phyloP scores from a whole-genome alignment of 768 basidiomycete species.

The Mycena epipterygia region DNA sequence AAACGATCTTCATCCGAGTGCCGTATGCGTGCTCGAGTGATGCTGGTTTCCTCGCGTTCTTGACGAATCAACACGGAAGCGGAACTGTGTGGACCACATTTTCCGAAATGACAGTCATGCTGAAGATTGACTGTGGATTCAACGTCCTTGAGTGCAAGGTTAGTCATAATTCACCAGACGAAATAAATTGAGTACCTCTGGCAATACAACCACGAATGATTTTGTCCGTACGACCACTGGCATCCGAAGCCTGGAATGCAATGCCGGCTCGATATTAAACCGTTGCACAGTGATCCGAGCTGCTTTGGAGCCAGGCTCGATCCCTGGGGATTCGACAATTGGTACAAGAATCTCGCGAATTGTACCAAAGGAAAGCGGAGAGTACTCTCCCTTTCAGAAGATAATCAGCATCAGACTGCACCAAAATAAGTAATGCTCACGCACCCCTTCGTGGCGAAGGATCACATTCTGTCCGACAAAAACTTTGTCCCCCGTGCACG shows the following conservation, averaged over 20 bases:
- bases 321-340: neutral
- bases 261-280: neutral
- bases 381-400: constrained; percentile 8
- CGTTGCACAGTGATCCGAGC: neutral
- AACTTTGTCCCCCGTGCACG: neutral
- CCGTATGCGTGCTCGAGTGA: constrained; percentile 4
- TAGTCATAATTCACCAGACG: neutral
- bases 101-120: constrained; percentile 30
- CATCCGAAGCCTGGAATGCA: neutral
- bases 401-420: neutral
- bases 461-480: constrained; percentile 3
- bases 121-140: constrained; percentile 34
- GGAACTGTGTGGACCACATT: constrained; percentile 9
- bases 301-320: neutral
- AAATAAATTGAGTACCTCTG: constrained; percentile 1
- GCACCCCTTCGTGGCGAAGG: constrained; percentile 6
- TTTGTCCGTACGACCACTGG: neutral
- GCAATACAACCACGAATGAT: neutral
- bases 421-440: neutral
- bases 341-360: constrained; percentile 21
- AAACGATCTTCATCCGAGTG: constrained; percentile 28
- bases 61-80: constrained; percentile 7
- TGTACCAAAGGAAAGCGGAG: constrained; percentile 15
- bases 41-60: constrained; percentile 22
- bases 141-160: constrained; percentile 27